Evolutionary conservation across 1,284 basidiomycete genomes (phyloP).

Genomic region (Puccinia polysora): DNA sequence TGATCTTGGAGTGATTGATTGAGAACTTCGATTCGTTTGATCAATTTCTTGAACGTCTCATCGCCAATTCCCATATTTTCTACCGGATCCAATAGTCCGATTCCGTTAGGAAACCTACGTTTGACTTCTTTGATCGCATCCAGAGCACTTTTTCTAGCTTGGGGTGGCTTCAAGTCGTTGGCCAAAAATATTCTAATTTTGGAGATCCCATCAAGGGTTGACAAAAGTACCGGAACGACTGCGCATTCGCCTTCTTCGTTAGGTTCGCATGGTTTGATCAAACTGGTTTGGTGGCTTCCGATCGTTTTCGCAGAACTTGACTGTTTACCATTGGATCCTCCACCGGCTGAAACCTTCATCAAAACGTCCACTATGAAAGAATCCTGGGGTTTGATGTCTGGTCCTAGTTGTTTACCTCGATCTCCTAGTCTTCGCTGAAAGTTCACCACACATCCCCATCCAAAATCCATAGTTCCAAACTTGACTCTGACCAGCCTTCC

Average conservation of each 20-base stretch:
- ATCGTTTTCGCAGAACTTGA: neutral
- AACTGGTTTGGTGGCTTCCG: conserved; percentile 60
- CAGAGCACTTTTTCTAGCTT: conserved; percentile 75
- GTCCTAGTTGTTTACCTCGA: conserved; percentile 51
- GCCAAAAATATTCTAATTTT: conserved; percentile 81
- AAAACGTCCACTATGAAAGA: conserved; percentile 94
- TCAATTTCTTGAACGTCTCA: conserved; percentile 28
- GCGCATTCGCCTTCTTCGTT: conserved; percentile 74
- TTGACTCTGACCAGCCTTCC: conserved; percentile 86
- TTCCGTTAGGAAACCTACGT: conserved; percentile 78
- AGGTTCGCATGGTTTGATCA: conserved; percentile 65
- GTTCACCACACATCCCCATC: conserved; percentile 90
- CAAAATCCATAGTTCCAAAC: conserved; percentile 82
- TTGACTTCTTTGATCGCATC: conserved; percentile 86
- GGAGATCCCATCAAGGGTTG: conserved; percentile 78
- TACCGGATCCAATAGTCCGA: conserved; percentile 82
- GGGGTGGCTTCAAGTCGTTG: conserved; percentile 75
- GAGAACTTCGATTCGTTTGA: conserved; percentile 22
- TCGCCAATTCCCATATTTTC: conserved; percentile 88
- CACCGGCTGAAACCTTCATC: conserved; percentile 67
- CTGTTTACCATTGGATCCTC: conserved; percentile 49
- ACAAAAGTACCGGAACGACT: conserved; percentile 81
- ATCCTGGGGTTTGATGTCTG: conserved; percentile 75
- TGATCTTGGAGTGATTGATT: conserved; percentile 64
- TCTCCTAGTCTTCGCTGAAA: conserved; percentile 71